phyloP scores from a whole-genome alignment of 148 eudicot genomes.

The Limonium bicolor region DNA sequence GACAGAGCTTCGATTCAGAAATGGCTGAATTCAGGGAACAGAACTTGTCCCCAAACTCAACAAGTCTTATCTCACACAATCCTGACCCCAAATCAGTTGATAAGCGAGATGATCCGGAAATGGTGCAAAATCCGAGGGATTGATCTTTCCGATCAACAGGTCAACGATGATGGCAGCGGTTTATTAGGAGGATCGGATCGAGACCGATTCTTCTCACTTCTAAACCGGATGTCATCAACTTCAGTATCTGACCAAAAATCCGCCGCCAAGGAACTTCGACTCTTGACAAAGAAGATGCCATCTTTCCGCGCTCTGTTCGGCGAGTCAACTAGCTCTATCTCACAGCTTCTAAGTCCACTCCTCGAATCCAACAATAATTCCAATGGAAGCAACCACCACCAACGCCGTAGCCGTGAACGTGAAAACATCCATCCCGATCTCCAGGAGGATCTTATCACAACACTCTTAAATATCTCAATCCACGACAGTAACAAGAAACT shows the following conservation, averaged over 20 bases:
- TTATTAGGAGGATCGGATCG: conserved; percentile 35
- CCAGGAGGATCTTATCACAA: conserved; percentile 80
- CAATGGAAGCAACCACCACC: no score
- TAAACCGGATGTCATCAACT: conserved; percentile 58
- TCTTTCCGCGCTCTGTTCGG: conserved; percentile 78
- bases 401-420: neutral
- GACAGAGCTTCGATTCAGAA: conserved; percentile 71
- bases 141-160: conserved; percentile 22
- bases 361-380: no score
- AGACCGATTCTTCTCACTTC: conserved; percentile 33
- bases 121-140: conserved; percentile 59
- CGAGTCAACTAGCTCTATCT: conserved; percentile 38
- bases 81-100: conserved; percentile 58
- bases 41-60: conserved; percentile 71
- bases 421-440: conserved; percentile 31
- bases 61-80: conserved; percentile 78
- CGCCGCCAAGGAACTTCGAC: conserved; percentile 70
- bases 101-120: conserved; percentile 53
- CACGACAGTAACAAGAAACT: conserved; percentile 86
- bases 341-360: conserved; percentile 42
- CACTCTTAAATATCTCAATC: conserved; percentile 75
- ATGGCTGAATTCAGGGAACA: conserved; percentile 78
- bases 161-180: conserved; percentile 33
- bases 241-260: conserved; percentile 54
- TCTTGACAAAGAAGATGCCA: conserved; percentile 60